phyloP scores from a whole-genome alignment of 169 alveolate species.

The Cardiosporidium cionae region DNA sequence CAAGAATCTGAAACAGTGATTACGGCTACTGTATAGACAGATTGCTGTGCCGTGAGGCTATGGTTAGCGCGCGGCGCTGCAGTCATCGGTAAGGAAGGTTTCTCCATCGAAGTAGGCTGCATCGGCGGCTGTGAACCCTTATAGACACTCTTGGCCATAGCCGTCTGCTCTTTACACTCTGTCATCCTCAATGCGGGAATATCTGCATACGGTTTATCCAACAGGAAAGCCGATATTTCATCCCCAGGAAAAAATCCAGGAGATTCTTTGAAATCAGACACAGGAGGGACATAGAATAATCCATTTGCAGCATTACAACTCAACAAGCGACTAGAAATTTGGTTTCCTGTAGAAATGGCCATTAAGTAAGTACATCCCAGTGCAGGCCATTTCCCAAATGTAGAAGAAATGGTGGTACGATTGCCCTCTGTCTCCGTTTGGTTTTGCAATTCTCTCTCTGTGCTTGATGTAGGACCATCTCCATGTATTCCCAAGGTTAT shows the following conservation, averaged over 20 bases:
- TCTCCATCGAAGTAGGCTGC: too few species aligned
- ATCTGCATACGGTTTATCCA: too few species aligned
- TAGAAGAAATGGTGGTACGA: background rate
- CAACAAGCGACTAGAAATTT: background rate
- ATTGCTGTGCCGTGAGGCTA: background rate
- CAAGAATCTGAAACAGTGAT: background rate
- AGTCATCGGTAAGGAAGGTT: background rate
- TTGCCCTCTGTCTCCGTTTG: background rate
- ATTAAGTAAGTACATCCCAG: background rate
- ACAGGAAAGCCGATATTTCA: too few species aligned
- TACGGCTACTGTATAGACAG: background rate
- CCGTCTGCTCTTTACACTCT: too few species aligned
- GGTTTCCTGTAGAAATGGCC: background rate
- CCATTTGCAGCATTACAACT: background rate
- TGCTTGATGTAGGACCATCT: too few species aligned
- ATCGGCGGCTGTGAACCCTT: too few species aligned
- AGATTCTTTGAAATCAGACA: background rate
- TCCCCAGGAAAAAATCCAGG: too few species aligned
- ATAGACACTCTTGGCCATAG: too few species aligned
- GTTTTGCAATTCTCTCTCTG: background rate
- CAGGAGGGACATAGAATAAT: background rate
- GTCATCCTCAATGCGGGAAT: too few species aligned
- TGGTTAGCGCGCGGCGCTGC: background rate
- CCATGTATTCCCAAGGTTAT: too few species aligned
- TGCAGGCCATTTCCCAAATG: background rate